phyloP scores from a whole-genome alignment of 2,329 filamentous ascomycete genomes.

The Ascomycota sp. region DNA sequence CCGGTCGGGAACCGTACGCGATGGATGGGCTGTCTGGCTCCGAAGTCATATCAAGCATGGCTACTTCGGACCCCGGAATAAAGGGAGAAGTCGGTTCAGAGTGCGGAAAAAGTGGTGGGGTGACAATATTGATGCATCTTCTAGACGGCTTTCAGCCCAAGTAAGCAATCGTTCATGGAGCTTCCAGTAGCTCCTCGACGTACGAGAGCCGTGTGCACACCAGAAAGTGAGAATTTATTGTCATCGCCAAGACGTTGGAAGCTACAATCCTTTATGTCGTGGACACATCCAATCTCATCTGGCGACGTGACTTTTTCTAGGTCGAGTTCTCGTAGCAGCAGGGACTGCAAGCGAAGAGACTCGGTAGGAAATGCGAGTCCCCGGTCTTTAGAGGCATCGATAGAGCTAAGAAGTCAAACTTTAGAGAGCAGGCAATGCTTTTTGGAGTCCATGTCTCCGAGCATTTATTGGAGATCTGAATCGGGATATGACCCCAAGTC shows the following conservation, averaged over 20 bases:
- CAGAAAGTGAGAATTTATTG: not conserved
- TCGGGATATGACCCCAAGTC: slow-evolving; percentile 7
- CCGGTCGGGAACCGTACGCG: not conserved
- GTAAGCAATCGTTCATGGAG: not conserved
- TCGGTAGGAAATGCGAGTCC: slow-evolving; percentile 8
- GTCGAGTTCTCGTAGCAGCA: slow-evolving; percentile 10
- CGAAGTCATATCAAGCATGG: slow-evolving; percentile 10
- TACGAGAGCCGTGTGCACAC: not conserved
- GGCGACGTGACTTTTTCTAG: slow-evolving; percentile 4
- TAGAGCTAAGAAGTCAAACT: slow-evolving; percentile 10
- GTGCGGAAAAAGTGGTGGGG: slow-evolving; percentile 10
- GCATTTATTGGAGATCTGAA: slow-evolving; percentile 7
- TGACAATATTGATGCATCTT: slow-evolving; percentile 3
- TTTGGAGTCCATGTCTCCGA: slow-evolving; percentile 4
- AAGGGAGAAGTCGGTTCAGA: slow-evolving; percentile 5
- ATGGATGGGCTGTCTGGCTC: slow-evolving; percentile 10
- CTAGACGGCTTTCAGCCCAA: not conserved
- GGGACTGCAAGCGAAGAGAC: slow-evolving; percentile 5
- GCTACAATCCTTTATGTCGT: not conserved
- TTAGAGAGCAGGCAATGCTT: slow-evolving; percentile 5
- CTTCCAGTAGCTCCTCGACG: not conserved
- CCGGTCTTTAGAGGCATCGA: slow-evolving; percentile 8
- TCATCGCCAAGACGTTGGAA: not conserved
- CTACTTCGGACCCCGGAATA: slow-evolving; percentile 4
- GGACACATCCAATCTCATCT: not conserved